Evolutionary conservation across 495 filamentous ascomycete species (phyloP), one percentile per base, ranked within the genome.

Genomic region (Penicillium cataractarum): DNA sequence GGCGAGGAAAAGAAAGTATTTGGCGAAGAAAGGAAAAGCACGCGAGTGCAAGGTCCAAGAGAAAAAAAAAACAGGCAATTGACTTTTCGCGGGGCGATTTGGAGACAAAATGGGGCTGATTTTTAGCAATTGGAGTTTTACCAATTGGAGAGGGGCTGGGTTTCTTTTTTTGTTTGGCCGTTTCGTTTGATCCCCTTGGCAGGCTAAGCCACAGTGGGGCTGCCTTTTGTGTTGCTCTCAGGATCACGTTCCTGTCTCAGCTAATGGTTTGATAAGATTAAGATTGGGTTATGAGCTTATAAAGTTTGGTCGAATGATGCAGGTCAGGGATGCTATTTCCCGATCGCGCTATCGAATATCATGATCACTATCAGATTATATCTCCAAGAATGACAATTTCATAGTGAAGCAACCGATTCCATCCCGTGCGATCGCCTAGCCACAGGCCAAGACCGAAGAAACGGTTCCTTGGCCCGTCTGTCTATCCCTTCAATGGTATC

Each of bases 91-190:
- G 42, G 21, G 42, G 42, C 42, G 42, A 22, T 22, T 46, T 46
- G 19, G 19, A 31, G 42, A 22, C 42, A 22, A 22, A 12, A 22
- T 46, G 26, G 49, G 19, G 27, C 12, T 8, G 4, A n/a, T n/a
- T n/a, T n/a, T n/a, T n/a, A n/a, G n/a, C n/a, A n/a, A n/a, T n/a
- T n/a, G n/a, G n/a, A n/a, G n/a, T n/a, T n/a, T n/a, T n/a, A n/a
- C n/a, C n/a, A n/a, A 6, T 50, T 50, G 10, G 48, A 29, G 48
- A 31, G 48, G 49, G 49, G 49, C 49, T 52, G 49, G 48, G 29
- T 51, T 13, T 0, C 2, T 50, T 27, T 17, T 24, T 17, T 50
- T 15, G 8, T 50, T 50, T 50, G 22, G 19, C 22, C 26, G 44
- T 15, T 31, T 15, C 24, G 48, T 50, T 26, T 15, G 48, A 22